Evolutionary conservation across 2,329 filamentous ascomycete species (phyloP), one percentile per base, ranked within the genome.

Genomic region (Ascochyta rabiei): DNA sequence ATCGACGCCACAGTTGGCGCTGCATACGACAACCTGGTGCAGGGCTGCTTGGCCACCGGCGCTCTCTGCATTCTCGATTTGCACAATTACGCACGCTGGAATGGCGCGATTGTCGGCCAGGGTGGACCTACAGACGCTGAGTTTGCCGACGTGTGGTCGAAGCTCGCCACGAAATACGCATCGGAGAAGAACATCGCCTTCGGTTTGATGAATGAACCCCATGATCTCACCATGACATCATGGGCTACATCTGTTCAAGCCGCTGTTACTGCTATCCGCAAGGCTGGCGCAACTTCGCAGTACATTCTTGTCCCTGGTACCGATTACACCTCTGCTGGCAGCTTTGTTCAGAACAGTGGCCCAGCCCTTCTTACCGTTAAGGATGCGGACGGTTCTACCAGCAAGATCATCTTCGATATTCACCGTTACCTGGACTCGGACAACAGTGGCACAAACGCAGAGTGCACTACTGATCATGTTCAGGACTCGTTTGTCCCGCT

Each of bases 151-250:
- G 72, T 89, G 5, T 89, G 87, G 87, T 70, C 61, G 26, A 75
- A 78, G 65, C 57, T 79, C 4, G 86, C 87, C 1, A 76, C 73
- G 1, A 84, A 84, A 66, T 89, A 89, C 71, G 80, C 78, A 19
- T 64, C 66, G 6, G 73, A 84, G 44, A 68, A 78, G 33, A 84
- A 82, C 56, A 74, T 89, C 23, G 78, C 83, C 3, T 87, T 89
- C 60, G 86, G 85, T 13, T 68, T 89, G 39, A 89, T 89, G 86
- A 90, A 89, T 73, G 87, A 79, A 74, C 86, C 87, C 6, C 85
- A 88, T 69, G 82, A 52, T 47, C 71, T 84, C 50, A 80, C 86
- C 63, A 77, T 87, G 60, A 70, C 66, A 23, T 70, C 74, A 1
- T 89, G 87, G 87, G 85, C 83, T 0, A 69, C 78, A 4, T 85